A percentile compares a stretch with the other conserved stretches of the same genome.
These are phyloP conservation scores for Papiliotrema flavescens DNA, from an alignment of 1,284 basidiomycete genomes.

Conservation along the genomic window DNA sequence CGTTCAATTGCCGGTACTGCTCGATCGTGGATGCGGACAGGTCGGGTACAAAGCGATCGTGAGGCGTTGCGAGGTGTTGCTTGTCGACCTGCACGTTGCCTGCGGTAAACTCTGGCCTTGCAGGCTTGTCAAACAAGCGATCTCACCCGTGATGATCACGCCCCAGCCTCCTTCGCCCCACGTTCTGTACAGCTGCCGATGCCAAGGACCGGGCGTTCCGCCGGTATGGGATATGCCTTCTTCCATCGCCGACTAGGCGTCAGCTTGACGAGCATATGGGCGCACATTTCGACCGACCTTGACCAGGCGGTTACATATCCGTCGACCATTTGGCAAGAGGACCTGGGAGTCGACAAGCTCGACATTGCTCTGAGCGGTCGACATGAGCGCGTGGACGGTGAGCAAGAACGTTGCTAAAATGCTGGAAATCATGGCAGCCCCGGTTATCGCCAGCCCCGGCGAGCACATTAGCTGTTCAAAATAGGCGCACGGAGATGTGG, in stretches of 20 bases:
- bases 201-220: slow-evolving; percentile 65
- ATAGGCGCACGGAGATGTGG: too few relatives aligned
- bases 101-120: slow-evolving; percentile 15
- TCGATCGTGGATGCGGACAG: slow-evolving; percentile 38
- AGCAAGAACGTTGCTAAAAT: background rate
- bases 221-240: slow-evolving; percentile 73
- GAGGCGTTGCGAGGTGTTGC: slow-evolving; percentile 71
- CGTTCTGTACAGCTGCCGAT: slow-evolving; percentile 64
- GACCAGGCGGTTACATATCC: slow-evolving; percentile 52
- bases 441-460: too few relatives aligned
- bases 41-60: slow-evolving; percentile 68
- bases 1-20: slow-evolving; percentile 56
- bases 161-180: slow-evolving; percentile 83
- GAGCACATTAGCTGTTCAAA: too few relatives aligned
- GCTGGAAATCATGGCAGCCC: too few relatives aligned
- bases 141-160: slow-evolving; percentile 77
- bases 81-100: slow-evolving; percentile 77
- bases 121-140: too few relatives aligned
- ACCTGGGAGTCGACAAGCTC: slow-evolving; percentile 51
- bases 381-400: background rate
- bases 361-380: slow-evolving; percentile 12
- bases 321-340: slow-evolving; percentile 57
- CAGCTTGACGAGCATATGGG: background rate
- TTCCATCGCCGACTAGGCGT: slow-evolving; percentile 69
- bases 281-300: slow-evolving; percentile 45